phyloP scores from a whole-genome alignment of 2,329 filamentous ascomycete species.

The Curvularia hawaiiensis region DNA sequence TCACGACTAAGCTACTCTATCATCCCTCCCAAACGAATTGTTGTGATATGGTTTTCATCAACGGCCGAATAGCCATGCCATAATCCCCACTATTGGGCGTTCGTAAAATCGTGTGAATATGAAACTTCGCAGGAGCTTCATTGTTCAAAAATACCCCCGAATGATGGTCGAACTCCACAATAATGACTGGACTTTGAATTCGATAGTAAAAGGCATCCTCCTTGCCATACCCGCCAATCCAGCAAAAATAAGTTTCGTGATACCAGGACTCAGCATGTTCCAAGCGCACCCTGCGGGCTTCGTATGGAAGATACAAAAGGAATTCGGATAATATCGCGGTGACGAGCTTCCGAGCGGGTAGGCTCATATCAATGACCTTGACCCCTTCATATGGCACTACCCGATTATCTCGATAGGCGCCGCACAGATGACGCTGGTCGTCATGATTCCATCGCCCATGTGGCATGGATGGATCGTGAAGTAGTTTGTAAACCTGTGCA shows the following conservation, averaged over 20 bases:
- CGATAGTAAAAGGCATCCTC: conserved; percentile 77
- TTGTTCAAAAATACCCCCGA: conserved; percentile 79
- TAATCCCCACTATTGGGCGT: conserved; percentile 80
- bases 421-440: conserved; percentile 78
- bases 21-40: not conserved
- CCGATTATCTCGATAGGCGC: conserved; percentile 79
- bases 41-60: conserved; percentile 20
- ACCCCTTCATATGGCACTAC: conserved; percentile 75
- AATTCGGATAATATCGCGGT: conserved; percentile 66
- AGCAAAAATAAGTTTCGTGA: conserved; percentile 76
- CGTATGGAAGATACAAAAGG: conserved; percentile 67
- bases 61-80: conserved; percentile 59
- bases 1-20: not conserved
- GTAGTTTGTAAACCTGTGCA: conserved; percentile 61
- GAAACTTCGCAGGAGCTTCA: conserved; percentile 74
- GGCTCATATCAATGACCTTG: conserved; percentile 56
- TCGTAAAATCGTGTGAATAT: conserved; percentile 75
- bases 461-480: conserved; percentile 58
- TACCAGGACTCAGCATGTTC: conserved; percentile 57
- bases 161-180: conserved; percentile 81
- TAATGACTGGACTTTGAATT: conserved; percentile 74
- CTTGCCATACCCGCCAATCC: conserved; percentile 73
- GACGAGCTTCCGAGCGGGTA: conserved; percentile 60
- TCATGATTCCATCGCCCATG: conserved; percentile 72
- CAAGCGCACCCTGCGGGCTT: conserved; percentile 63